A percentile compares a stretch with the other conserved stretches of the same genome.
Conservation (phyloP, 164 flowering plant genomes). For the Tetracentron sinense region DNA sequence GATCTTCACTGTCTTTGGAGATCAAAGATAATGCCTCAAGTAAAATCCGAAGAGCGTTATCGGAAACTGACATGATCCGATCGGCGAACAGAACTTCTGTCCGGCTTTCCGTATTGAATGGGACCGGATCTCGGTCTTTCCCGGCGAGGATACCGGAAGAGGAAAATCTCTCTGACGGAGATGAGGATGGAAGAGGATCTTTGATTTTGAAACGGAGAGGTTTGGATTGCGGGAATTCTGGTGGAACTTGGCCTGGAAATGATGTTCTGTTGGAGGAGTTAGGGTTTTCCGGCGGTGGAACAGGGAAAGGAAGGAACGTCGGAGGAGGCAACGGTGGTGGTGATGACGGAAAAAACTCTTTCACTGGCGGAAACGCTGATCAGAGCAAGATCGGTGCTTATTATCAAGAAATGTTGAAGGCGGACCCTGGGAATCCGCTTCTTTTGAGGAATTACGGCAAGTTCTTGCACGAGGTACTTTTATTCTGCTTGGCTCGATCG, state of each 20-base stretch:
- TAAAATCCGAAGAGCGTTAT: conserved; percentile 33
- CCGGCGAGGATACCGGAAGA: conserved; percentile 44
- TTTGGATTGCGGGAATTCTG: conserved; percentile 7
- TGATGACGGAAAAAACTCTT: conserved; percentile 19
- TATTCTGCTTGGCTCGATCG: not conserved
- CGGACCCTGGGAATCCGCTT: conserved; percentile 59
- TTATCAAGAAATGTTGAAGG: conserved; percentile 57
- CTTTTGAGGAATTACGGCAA: conserved; percentile 72
- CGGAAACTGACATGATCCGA: conserved; percentile 34
- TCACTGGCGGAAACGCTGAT: conserved; percentile 26
- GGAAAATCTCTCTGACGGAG: not conserved
- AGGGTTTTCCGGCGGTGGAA: conserved; percentile 31
- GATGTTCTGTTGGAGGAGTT: conserved; percentile 26
- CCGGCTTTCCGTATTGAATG: conserved; percentile 1
- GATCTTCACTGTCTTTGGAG: conserved; percentile 28
- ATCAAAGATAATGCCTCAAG: conserved; percentile 3
- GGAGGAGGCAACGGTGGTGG: conserved; percentile 30
- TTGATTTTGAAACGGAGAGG: conserved; percentile 6
- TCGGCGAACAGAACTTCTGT: conserved; percentile 11
- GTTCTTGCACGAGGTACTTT: conserved; percentile 70
- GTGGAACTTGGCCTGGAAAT: conserved; percentile 14
- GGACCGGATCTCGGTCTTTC: conserved; percentile 26
- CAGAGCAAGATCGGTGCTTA: conserved; percentile 48
- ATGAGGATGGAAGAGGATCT: conserved; percentile 6
- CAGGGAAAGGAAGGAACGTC: conserved; percentile 17